Conservation (phyloP, 306 rosid genomes). For the Castanea mollissima region DNA sequence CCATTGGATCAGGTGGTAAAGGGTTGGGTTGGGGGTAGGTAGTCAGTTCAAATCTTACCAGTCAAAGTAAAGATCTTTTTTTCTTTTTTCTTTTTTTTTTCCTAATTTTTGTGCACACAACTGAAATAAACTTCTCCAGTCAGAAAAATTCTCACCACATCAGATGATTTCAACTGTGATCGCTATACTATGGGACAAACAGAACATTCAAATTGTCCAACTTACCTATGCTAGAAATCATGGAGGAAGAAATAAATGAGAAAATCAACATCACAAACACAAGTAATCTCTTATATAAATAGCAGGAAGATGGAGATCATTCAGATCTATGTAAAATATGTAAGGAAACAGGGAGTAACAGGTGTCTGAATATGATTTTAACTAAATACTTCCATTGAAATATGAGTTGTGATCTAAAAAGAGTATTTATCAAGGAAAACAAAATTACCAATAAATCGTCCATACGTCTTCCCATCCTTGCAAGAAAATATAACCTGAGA, state of each 20-base stretch:
- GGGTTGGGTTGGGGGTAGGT: neutral
- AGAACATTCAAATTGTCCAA: neutral
- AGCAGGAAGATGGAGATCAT: neutral
- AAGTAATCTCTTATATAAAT: neutral
- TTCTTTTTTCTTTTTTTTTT: no score
- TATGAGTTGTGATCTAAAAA: neutral
- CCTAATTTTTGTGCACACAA: no score
- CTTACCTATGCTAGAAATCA: neutral
- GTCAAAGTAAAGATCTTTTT: neutral
- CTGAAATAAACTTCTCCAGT: no score
- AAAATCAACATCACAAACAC: neutral
- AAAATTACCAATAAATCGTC: constrained; percentile 54
- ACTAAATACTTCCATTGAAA: neutral
- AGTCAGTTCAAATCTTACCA: neutral
- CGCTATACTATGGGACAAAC: neutral
- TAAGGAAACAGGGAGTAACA: neutral
- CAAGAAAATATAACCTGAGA: constrained; percentile 59
- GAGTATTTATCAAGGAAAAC: constrained; percentile 12
- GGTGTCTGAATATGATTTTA: neutral
- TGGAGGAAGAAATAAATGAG: neutral
- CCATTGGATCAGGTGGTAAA: neutral
- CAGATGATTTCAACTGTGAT: neutral
- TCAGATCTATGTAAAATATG: neutral
- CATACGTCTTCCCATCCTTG: constrained; percentile 58
- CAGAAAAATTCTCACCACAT: neutral